Conservation (phyloP, 495 filamentous ascomycete genomes). For the Podospora tetraspora region DNA sequence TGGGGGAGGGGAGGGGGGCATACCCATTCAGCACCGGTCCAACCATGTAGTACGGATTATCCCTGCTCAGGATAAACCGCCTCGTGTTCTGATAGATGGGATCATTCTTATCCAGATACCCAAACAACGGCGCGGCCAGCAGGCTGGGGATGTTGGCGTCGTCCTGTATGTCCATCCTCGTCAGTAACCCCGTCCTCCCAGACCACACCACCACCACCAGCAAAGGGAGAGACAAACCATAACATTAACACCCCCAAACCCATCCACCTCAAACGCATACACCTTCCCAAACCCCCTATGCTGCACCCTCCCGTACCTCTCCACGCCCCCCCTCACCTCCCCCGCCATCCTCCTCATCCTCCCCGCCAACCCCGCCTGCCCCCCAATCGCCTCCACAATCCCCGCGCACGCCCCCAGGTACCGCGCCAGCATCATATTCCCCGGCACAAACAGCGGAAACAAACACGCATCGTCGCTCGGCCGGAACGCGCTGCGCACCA, state of each 20-base stretch:
- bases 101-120: slow-evolving; percentile 43
- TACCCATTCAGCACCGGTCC: slow-evolving; percentile 47
- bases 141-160: slow-evolving; percentile 59
- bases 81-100: slow-evolving; percentile 49
- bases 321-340: slow-evolving; percentile 46
- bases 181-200: background rate
- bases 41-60: slow-evolving; percentile 54
- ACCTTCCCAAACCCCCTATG: slow-evolving; percentile 31
- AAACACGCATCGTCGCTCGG: slow-evolving; percentile 58
- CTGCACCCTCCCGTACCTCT: slow-evolving; percentile 44
- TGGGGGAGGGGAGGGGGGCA: background rate
- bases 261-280: slow-evolving; percentile 59
- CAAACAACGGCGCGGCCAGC: slow-evolving; percentile 49
- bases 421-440: slow-evolving; percentile 64
- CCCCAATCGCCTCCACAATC: slow-evolving; percentile 47
- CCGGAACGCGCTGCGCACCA: slow-evolving; percentile 56
- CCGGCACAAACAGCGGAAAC: slow-evolving; percentile 57
- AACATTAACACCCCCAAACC: slow-evolving; percentile 52
- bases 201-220: no score
- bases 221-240: no score
- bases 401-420: slow-evolving; percentile 44
- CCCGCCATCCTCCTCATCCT: slow-evolving; percentile 47
- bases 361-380: background rate
- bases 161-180: slow-evolving; percentile 28
- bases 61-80: slow-evolving; percentile 38